Evolutionary conservation across 2,329 filamentous ascomycete species (phyloP).

Genomic region (Fusarium chuoi): DNA sequence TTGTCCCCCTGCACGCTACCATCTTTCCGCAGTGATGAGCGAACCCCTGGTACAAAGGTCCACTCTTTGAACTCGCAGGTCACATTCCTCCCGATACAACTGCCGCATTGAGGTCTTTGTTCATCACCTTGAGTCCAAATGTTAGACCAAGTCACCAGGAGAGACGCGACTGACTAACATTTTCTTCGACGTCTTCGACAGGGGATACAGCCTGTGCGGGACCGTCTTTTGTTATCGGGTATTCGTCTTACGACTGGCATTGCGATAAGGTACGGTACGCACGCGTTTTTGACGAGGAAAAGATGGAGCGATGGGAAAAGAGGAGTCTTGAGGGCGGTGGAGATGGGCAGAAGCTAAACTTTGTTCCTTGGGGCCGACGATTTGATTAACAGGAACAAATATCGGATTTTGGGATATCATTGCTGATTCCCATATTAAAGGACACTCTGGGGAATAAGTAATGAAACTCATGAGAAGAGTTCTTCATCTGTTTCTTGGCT

Average conservation of each 20-base stretch:
- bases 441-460: fast-evolving
- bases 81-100: constrained; percentile 24
- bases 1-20: not conserved
- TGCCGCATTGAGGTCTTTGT: constrained; percentile 28
- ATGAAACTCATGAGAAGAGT: too few relatives aligned
- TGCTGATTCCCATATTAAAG: not conserved
- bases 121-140: constrained; percentile 9
- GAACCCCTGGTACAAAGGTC: constrained; percentile 22
- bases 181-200: constrained; percentile 33
- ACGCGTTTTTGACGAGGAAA: not conserved
- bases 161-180: not conserved
- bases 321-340: constrained; percentile 13
- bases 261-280: constrained; percentile 10
- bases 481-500: not conserved
- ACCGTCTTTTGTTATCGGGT: constrained; percentile 24
- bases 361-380: not conserved
- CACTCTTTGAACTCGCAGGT: constrained; percentile 32
- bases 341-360: not conserved
- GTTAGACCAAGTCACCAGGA: not conserved
- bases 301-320: constrained; percentile 12
- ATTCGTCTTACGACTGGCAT: constrained; percentile 30
- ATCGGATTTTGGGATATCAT: fast-evolving
- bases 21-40: constrained; percentile 5
- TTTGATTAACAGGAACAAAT: not conserved
- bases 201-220: constrained; percentile 25